Evolutionary conservation across 2,329 filamentous ascomycete species (phyloP), one percentile per base, ranked within the genome.

Genomic region (Epichloe scottii): DNA sequence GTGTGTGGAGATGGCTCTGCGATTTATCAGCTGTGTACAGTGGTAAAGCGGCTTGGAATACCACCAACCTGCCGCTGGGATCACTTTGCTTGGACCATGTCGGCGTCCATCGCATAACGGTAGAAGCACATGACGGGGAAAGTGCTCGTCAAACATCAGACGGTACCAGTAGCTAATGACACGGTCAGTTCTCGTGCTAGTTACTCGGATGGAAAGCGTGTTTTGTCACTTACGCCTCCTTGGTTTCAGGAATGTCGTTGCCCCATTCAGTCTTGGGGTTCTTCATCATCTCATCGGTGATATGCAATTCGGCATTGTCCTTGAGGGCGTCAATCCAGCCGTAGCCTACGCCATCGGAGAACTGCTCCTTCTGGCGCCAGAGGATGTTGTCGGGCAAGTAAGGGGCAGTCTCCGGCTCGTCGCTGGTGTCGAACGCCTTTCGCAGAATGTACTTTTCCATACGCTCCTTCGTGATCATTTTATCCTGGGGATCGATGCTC

Each of bases 361-460:
- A 98, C 73, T 98, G 93, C 75, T 98, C 93, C 82, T 98, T 98
- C 72, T 98, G 94, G 66, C 94, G 81, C 87, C 89, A 98, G 51
- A 98, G 82, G 60, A 98, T 98, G 67, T 90, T 82, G 17, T 95
- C 84, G 7, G 94, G 93, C n/a, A 98, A 81, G 73, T 97, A 98
- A 10, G 93, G 83, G 67, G 86, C 72, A 46, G 77, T 79, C 46
- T 77, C 82, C 15, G 90, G 89, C 70, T 95, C 87, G 64, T 91
- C 89, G 46, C 79, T 81, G 33, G 89, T 95, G 71, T 98, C 93
- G 66, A 98, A 98, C 3, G 93, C 94, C 72, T 96, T 96, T 65
- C 93, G 87, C 58, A 98, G 77, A 58, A 98, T 94, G 77, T 96
- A 95, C 74, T 98, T 98, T 72, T 98, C 93, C 58, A 98, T 89